These are phyloP conservation scores for Mycosphaerella arachidis DNA, from an alignment of 2,329 filamentous ascomycete genomes.

Conservation along the genomic window DNA sequence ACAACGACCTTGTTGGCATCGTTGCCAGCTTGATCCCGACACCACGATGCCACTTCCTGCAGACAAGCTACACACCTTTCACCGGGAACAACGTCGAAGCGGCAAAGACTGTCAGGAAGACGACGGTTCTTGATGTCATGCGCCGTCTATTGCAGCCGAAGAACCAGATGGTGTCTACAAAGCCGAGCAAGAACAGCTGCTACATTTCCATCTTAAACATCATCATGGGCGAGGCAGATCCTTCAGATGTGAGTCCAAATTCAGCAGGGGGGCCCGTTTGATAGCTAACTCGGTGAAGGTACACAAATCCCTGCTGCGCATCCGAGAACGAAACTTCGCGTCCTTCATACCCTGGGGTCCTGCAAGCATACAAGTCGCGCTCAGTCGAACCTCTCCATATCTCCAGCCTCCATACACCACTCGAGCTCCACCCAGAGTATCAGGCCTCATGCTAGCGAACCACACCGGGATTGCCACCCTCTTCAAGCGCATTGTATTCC, in stretches of 20 bases:
- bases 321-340: conserved; percentile 86
- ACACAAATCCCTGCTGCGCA: conserved; percentile 94
- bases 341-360: conserved; percentile 99
- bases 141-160: conserved; percentile 90
- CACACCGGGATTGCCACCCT: conserved; percentile 96
- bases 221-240: conserved; percentile 96
- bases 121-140: conserved; percentile 97
- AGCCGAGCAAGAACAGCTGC: conserved; percentile 93
- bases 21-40: conserved; percentile 94
- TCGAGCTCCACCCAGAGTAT: conserved; percentile 81
- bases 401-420: conserved; percentile 90
- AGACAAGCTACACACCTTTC: conserved; percentile 97
- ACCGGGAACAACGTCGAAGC: conserved; percentile 94
- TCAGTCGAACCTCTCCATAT: conserved; percentile 95
- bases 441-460: conserved; percentile 94
- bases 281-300: conserved; percentile 45
- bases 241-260: conserved; percentile 64
- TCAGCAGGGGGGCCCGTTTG: background rate
- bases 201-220: conserved; percentile 99
- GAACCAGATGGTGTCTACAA: conserved; percentile 97
- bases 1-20: conserved; percentile 97
- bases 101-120: conserved; percentile 96
- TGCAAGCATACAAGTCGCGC: conserved; percentile 91
- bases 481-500: conserved; percentile 87
- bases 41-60: conserved; percentile 93